These are phyloP conservation scores for Hansfordia pulvinata DNA, from an alignment of 2,329 filamentous ascomycete genomes.

Conservation along the genomic window DNA sequence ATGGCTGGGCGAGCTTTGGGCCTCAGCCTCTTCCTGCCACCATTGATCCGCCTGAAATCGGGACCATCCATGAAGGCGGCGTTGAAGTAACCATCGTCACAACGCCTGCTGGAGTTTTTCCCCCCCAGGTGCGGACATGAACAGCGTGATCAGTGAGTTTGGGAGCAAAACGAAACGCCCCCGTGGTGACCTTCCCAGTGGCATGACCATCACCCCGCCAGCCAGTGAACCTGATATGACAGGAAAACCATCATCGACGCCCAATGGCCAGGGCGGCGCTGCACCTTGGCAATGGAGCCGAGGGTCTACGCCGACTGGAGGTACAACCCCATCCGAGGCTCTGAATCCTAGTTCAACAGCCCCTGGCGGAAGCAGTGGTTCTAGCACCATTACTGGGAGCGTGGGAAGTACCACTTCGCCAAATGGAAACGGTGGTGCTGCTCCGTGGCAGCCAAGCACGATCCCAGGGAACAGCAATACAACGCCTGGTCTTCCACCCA, in stretches of 20 bases:
- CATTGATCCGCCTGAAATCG: slow-evolving; percentile 10
- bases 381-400: too few relatives aligned
- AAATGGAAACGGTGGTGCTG: slow-evolving; percentile 3
- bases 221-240: not conserved
- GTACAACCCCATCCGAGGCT: not conserved
- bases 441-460: slow-evolving; percentile 7
- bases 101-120: slow-evolving; percentile 10
- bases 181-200: slow-evolving; percentile 10
- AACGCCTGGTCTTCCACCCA: too few relatives aligned
- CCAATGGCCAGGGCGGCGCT: not conserved
- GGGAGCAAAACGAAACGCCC: slow-evolving; percentile 10
- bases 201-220: slow-evolving; percentile 4
- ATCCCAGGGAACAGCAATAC: too few relatives aligned
- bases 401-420: slow-evolving; percentile 3
- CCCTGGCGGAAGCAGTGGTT: not conserved
- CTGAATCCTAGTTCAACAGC: not conserved
- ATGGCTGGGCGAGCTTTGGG: slow-evolving; percentile 16
- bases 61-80: slow-evolving; percentile 11
- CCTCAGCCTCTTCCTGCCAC: slow-evolving; percentile 12
- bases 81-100: slow-evolving; percentile 13
- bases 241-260: not conserved
- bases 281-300: not conserved
- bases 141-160: slow-evolving; percentile 8
- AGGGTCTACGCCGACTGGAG: not conserved
- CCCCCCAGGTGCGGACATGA: slow-evolving; percentile 8